Base-by-base conservation (phyloP, 108 stramenopile genomes). In the Cyclotella distinguenda region DNA sequence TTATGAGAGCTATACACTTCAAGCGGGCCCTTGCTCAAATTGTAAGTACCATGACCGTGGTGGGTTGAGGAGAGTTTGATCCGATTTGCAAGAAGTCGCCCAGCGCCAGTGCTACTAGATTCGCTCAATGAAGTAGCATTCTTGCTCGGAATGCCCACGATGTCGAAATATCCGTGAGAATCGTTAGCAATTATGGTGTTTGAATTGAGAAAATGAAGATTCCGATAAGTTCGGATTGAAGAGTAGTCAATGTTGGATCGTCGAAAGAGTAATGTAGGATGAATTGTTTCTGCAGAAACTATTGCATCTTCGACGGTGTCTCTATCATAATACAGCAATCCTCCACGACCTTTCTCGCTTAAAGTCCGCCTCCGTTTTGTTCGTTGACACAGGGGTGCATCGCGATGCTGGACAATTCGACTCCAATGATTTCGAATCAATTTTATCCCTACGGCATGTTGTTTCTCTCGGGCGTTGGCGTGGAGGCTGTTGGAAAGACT, bases 191-290 rank as follows among this genome's bases (percentile, higher is more conserved):
- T 31, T 48, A 62, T 48, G 9, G 45, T 62, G 6, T n/a, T 16
- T 3, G 60, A 62, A 22, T 62, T 62, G 2, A 62, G 46, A 32
- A 31, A 62, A 19, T 62, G 60, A 16, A 62, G n/a, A 8, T 22
- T 43, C 6, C n/a, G 22, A 44, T 44, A 27, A 15, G 8, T 8
- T 7, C 45, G 18, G 25, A 21, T 16, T 4, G 35, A 36, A 15
- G 9, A 36, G 18, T 9, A 62, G 10, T 62, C 35, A 45, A 26
- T 16, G 42, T 60, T 28, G 42, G 40, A 25, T 25, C 27, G 16
- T 44, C 58, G 30, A 27, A 44, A 44, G 6, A 60, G 25, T n/a
- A 62, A 22, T 39, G 43, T 30, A 2, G 60, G 44, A 1, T 62
- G 32, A 0, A 62, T 33, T 3, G 13, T 16, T n/a, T 46, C 21